These are phyloP conservation scores for Tylopilus felleus DNA, from an alignment of 768 basidiomycete species.

Conservation along the genomic window DNA sequence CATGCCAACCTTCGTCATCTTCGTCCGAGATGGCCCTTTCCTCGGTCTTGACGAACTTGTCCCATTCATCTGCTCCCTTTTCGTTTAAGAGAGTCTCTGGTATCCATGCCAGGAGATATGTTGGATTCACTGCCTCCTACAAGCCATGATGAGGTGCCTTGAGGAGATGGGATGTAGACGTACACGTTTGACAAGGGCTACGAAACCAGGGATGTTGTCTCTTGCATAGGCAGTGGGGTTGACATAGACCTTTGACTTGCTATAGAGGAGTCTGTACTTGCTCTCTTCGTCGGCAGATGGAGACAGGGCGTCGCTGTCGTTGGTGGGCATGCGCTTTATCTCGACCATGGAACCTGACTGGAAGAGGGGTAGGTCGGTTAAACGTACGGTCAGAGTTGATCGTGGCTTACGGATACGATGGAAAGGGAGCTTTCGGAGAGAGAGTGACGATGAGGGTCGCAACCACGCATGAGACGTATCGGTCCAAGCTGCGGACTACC, in stretches of 20 bases:
- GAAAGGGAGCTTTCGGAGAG: conserved; percentile 47
- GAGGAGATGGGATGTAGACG: conserved; percentile 26
- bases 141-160: conserved; percentile 8
- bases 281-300: conserved; percentile 45
- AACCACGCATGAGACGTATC: conserved; percentile 15
- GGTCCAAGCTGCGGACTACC: conserved; percentile 8
- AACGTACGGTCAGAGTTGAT: neutral
- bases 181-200: conserved; percentile 87
- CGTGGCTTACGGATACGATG: conserved; percentile 43
- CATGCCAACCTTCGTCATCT: conserved; percentile 65
- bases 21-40: conserved; percentile 55
- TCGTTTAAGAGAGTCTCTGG: conserved; percentile 83
- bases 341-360: conserved; percentile 70
- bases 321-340: conserved; percentile 46
- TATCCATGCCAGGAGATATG: conserved; percentile 88
- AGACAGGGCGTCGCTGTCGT: conserved; percentile 14
- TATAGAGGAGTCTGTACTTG: conserved; percentile 75
- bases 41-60: conserved; percentile 86
- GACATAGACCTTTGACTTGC: conserved; percentile 93
- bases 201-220: conserved; percentile 94
- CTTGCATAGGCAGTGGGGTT: conserved; percentile 89
- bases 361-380: conserved; percentile 8
- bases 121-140: conserved; percentile 73
- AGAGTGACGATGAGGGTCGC: conserved; percentile 26
- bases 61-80: conserved; percentile 80